Evolutionary conservation across 1,284 basidiomycete genomes (phyloP), one percentile per base, ranked within the genome.

Genomic region (Fomitopsis pinicola): DNA sequence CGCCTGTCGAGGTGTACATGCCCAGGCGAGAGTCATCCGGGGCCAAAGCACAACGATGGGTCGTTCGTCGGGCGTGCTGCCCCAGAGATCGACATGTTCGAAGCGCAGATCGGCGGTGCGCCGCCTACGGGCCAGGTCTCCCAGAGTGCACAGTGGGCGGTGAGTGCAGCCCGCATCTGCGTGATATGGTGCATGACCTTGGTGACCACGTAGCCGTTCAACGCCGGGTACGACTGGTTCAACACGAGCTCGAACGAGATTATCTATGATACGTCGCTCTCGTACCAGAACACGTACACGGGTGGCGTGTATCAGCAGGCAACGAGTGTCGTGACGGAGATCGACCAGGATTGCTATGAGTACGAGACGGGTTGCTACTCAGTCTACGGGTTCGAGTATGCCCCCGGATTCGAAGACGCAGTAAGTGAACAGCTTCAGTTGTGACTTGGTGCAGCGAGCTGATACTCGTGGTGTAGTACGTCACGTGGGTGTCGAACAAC

Each of bases 11-110:
- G 80, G 56, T 88, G 80, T 73, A 93, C 91, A 0, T 94, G 92
- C 69, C 69, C 76, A 0, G 82, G 82, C 35, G 84, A 89, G 64
- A 76, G 71, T 48, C 92, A 94, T 69, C 92, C 92, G 0, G 92
- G 92, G 0, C 92, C 92, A 3, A 82, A 80, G 61, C 73, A 76
- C 28, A 52, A 68, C 4, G 71, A 76, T 42, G 75, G 90, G 42
- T 79, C 84, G 2, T 92, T 82, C 67, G 85, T 89, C 2, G 92
- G 91, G 3, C 78, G 91, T 42, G 78, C 84, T 0, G 88, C 91
- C 2, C 91, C 91, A 0, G 90, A 92, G 71, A 91, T 92, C 63
- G 89, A 92, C 72, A 76, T 92, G 52, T 83, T 92, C 65, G 91
- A 92, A 75, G 90, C 89, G 38, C 82, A 84, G 73, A 75, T 85